Evolutionary conservation across 1,139 yeast species (phyloP).

Genomic region (Arxiozyma slooffiae): DNA sequence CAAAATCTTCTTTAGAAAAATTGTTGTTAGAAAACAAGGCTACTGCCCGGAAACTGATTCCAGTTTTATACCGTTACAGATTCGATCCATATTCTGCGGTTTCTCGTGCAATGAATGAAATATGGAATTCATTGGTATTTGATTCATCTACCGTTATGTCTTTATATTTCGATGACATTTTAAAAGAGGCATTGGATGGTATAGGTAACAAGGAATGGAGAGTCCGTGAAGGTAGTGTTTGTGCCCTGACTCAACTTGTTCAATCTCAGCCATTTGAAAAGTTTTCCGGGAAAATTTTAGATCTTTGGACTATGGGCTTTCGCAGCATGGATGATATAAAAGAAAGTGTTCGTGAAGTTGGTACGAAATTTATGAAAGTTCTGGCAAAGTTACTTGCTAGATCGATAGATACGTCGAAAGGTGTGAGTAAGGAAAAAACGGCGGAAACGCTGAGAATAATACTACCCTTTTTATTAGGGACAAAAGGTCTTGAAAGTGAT

Average conservation of each 20-base stretch:
- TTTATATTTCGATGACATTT: slow-evolving; percentile 47
- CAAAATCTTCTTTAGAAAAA: slow-evolving; percentile 64
- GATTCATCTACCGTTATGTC: slow-evolving; percentile 51
- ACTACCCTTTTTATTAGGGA: slow-evolving; percentile 73
- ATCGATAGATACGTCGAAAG: slow-evolving; percentile 34
- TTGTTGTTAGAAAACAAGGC: slow-evolving; percentile 46
- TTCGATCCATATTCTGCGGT: slow-evolving; percentile 78
- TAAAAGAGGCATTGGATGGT: slow-evolving; percentile 54
- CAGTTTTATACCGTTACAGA: slow-evolving; percentile 72
- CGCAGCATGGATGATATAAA: slow-evolving; percentile 89
- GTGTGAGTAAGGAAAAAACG: slow-evolving; percentile 38
- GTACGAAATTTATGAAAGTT: slow-evolving; percentile 54
- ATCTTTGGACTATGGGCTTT: slow-evolving; percentile 82
- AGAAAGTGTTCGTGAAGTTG: slow-evolving; percentile 84
- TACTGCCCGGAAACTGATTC: slow-evolving; percentile 55
- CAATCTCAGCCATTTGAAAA: slow-evolving; percentile 47
- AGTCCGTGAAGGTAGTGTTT: slow-evolving; percentile 78
- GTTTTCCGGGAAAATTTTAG: slow-evolving; percentile 49
- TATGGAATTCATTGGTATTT: slow-evolving; percentile 67
- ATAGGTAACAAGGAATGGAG: slow-evolving; percentile 90
- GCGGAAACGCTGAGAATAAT: slow-evolving; percentile 47
- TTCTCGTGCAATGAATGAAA: slow-evolving; percentile 73
- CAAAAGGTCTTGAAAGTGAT: slow-evolving; percentile 70
- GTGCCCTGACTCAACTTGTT: slow-evolving; percentile 63
- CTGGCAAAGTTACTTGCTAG: slow-evolving; percentile 57